These are phyloP conservation scores for Globisporangium alternatum DNA, from an alignment of 352 stramenopile genomes.

Conservation along the genomic window DNA sequence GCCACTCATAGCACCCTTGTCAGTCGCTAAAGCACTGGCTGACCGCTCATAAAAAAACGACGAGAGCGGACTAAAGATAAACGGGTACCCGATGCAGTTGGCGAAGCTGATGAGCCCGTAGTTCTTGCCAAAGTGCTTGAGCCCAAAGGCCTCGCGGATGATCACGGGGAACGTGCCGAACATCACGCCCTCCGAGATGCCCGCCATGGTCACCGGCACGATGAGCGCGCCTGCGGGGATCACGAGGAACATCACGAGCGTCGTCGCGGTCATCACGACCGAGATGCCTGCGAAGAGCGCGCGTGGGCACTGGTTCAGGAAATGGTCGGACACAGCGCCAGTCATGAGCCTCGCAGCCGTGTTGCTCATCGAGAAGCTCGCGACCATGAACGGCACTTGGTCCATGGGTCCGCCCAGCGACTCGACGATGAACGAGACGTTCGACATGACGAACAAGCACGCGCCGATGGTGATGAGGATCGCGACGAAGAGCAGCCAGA, in stretches of 20 bases:
- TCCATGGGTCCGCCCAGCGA: slow-evolving; percentile 52
- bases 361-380: slow-evolving; percentile 76
- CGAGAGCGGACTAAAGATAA: slow-evolving; percentile 72
- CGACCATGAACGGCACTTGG: slow-evolving; percentile 74
- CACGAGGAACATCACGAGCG: slow-evolving; percentile 53
- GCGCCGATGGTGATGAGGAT: slow-evolving; percentile 77
- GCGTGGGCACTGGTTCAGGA: slow-evolving; percentile 44
- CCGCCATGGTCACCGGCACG: slow-evolving; percentile 57
- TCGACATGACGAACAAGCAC: slow-evolving; percentile 78
- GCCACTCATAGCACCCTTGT: slow-evolving; percentile 11
- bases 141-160: slow-evolving; percentile 74
- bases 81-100: slow-evolving; percentile 79
- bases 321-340: slow-evolving; percentile 56
- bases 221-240: slow-evolving; percentile 39
- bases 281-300: slow-evolving; percentile 52
- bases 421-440: slow-evolving; percentile 84
- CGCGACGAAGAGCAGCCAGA: slow-evolving; percentile 75
- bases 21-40: slow-evolving; percentile 14
- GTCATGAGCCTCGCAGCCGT: slow-evolving; percentile 57
- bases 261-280: slow-evolving; percentile 43
- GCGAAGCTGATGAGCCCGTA: slow-evolving; percentile 78
- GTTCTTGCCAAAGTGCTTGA: slow-evolving; percentile 82
- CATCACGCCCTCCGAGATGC: slow-evolving; percentile 74
- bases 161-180: slow-evolving; percentile 81
- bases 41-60: slow-evolving; percentile 68